Base-by-base conservation (phyloP, 2,329 filamentous ascomycete genomes). In the Coniochaeta hoffmannii region DNA sequence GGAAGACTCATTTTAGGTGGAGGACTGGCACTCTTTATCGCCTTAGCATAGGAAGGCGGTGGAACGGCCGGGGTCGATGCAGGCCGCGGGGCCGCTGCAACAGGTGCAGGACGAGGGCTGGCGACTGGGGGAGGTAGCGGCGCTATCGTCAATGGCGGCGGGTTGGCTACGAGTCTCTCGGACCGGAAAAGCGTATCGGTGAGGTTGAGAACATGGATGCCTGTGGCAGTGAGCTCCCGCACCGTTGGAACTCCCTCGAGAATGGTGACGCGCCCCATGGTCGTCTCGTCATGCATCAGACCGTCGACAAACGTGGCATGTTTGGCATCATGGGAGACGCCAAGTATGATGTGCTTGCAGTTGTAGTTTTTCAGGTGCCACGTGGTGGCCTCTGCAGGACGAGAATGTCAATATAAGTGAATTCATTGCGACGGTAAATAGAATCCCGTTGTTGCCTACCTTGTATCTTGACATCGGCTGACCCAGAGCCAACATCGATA, bases 321-420 rank as follows among this genome's bases (percentile, higher is more conserved):
- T 8, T 77, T 76, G 26, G 80, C 73, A 63, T 86, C 82, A 61
- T 85, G 82, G 1, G 81, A 84, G 53, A 85, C 75, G 49, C 83
- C 84, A 34, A 87, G 71, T 32, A 86, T 67, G 50, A 87, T 73
- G 60, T 83, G 78, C 63, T 78, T 81, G 72, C 83, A 87, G 63
- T 83, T 85, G 59, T 75, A 68, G 58, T 85, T 85, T 60, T 74
- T 72, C 50, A 86, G 68, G 65, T 87, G 76, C 76, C 81, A 85
- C 50, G 73, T 70, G 9, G 79, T 72, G 19, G 68, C 71, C 65
- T 82, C 80, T 81, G 58, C 0, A 22, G 61, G 49, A 57, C 12
- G 12, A n/a, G n/a, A 8, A 26, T 57, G 50, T 61, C 53, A 62
- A 54, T 55, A 49, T 35, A 30, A 7, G 5, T 10, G 17, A 28